phyloP scores from a whole-genome alignment of 2,329 filamentous ascomycete species.

The Ascochyta lentis region DNA sequence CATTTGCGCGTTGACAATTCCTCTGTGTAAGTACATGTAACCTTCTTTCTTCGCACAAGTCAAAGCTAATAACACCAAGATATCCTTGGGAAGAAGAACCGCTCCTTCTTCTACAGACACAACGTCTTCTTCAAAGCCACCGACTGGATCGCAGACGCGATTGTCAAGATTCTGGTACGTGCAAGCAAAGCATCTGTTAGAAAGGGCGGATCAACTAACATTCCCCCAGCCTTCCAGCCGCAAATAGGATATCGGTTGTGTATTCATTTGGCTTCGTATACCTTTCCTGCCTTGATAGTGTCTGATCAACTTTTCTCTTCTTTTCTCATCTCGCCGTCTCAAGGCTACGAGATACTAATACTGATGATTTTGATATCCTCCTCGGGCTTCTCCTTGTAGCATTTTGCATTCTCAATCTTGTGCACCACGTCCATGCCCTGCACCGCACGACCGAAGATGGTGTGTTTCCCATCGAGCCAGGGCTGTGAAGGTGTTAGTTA shows the following conservation, averaged over 20 bases:
- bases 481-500: slow-evolving; percentile 59
- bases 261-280: neutral
- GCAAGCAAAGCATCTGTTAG: neutral
- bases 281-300: too few relatives aligned
- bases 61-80: slow-evolving; percentile 17
- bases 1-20: slow-evolving; percentile 76
- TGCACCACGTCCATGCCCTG: slow-evolving; percentile 94
- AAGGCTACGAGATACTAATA: slow-evolving; percentile 59
- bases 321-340: neutral
- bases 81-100: slow-evolving; percentile 46
- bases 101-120: slow-evolving; percentile 43
- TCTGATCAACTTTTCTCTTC: too few relatives aligned
- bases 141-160: slow-evolving; percentile 39
- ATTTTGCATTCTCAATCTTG: slow-evolving; percentile 89
- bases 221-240: neutral
- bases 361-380: slow-evolving; percentile 98
- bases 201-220: neutral
- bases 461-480: slow-evolving; percentile 96
- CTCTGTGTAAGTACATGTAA: slow-evolving; percentile 71
- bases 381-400: slow-evolving; percentile 90
- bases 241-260: neutral
- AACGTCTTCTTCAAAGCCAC: slow-evolving; percentile 43
- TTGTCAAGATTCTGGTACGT: slow-evolving; percentile 20
- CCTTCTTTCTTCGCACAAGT: neutral
- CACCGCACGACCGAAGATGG: slow-evolving; percentile 89